Evolutionary conservation across 1,284 basidiomycete species (phyloP), one percentile per base, ranked within the genome.

Genomic region (Singerocomus rubriflavus): DNA sequence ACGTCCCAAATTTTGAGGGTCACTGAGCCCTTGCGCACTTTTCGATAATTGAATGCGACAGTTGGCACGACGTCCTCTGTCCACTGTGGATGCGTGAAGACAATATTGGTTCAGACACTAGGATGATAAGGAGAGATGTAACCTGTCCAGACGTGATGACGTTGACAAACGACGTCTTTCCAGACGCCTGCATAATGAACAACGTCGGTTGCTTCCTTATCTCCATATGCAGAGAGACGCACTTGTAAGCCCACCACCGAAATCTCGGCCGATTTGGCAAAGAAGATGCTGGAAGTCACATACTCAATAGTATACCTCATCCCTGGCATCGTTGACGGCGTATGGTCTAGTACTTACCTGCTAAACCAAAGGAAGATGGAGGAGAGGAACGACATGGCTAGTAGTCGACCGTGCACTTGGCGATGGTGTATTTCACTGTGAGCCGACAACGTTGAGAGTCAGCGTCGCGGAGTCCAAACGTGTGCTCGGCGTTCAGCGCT

Each of bases 1-100:
- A 97, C 91, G 68, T 97, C 94, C 94, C 94, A 98, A 42, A 98
- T 84, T 70, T 93, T 95, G 69, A 98, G 77, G 0, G 89, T 93
- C 1, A 95, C 85, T 57, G 93, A 95, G 4, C 93, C 93, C 59
- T 91, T 93, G 55, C 87, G 79, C 16, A 97, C 84, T 68, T 84
- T 86, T 21, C 85, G 79, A 64, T 91, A 84, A 63, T 94, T 94
- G 76, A 93, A 97, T 10, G 93, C 91, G 17, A 97, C 89, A 0
- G 94, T 98, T 0, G 94, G 94, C 0, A 94, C 91, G 33, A 95
- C 91, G 52, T 96, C 93, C 71, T 95, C 91, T 50, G 88, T 91
- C 88, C 91, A 92, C 84, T 90, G 50, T 26, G 17, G 34, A 46
- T 45, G 17, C n/a, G n/a, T n/a, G n/a, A n/a, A n/a, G n/a, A n/a